Evolutionary conservation across 108 stramenopile genomes (phyloP).

Genomic region (Schizochytrium sp.): DNA sequence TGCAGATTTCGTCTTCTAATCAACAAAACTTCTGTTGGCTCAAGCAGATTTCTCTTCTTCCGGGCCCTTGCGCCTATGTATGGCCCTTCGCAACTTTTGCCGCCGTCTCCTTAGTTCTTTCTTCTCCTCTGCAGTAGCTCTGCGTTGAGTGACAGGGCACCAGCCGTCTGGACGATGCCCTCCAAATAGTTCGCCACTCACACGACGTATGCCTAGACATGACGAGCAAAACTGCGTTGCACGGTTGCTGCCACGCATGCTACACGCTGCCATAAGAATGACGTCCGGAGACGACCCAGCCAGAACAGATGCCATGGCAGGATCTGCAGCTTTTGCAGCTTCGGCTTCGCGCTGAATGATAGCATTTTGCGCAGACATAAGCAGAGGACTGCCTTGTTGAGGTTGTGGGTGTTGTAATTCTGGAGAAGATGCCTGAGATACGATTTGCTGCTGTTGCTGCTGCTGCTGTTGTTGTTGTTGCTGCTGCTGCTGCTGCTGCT

Average conservation of each 20-base stretch:
- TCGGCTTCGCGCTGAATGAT: neutral
- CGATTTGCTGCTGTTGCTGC: neutral
- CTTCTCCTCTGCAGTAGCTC: constrained; percentile 56
- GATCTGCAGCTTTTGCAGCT: neutral
- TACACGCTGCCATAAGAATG: constrained; percentile 35
- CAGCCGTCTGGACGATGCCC: constrained; percentile 50
- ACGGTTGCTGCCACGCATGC: constrained; percentile 1
- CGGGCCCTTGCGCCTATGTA: neutral
- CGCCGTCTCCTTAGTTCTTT: constrained; percentile 24
- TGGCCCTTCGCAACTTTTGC: constrained; percentile 39
- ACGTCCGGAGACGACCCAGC: constrained; percentile 9
- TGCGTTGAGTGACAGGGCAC: constrained; percentile 25
- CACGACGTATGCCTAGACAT: constrained; percentile 11
- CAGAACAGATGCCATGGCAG: constrained; percentile 4
- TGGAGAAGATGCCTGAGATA: too few species aligned
- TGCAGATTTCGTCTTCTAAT: too few species aligned
- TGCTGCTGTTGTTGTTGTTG: neutral
- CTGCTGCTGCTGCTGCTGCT: neutral
- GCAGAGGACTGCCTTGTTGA: too few species aligned
- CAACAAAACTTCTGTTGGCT: too few species aligned
- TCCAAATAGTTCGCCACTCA: constrained; percentile 23
- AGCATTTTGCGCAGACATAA: too few species aligned
- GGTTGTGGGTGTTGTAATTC: too few species aligned
- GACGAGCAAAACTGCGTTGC: constrained; percentile 42
- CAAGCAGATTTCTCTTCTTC: neutral